Conservation (phyloP, 2,329 filamentous ascomycete genomes). For the Fusarium zealandicum region DNA sequence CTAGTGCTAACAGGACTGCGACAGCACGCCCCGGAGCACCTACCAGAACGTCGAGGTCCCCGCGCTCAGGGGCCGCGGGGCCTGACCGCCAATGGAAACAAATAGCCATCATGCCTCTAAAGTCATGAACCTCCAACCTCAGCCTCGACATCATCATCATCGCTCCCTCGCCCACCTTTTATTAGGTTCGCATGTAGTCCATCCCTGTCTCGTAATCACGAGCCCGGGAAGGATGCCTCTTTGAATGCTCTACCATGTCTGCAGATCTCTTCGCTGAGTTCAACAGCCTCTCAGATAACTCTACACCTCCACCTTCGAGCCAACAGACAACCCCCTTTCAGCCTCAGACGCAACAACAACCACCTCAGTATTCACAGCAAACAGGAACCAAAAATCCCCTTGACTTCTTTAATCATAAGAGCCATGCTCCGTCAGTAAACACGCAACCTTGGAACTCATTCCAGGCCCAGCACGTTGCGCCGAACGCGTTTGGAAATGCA, state of each 20-base stretch:
- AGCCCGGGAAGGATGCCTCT: slow-evolving; percentile 22
- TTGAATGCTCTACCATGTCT: slow-evolving; percentile 57
- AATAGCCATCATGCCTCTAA: slow-evolving; percentile 5
- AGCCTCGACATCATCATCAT: slow-evolving; percentile 2
- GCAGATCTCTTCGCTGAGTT: slow-evolving; percentile 72
- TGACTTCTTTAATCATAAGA: slow-evolving; percentile 33
- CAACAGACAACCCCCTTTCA: slow-evolving; percentile 25
- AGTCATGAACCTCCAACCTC: slow-evolving; percentile 7
- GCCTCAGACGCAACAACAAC: slow-evolving; percentile 16
- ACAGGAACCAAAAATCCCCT: slow-evolving; percentile 40
- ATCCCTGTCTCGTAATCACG: slow-evolving; percentile 11
- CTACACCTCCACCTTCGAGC: slow-evolving; percentile 41
- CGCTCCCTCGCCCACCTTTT: background rate
- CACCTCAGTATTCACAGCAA: slow-evolving; percentile 20
- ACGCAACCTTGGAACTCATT: slow-evolving; percentile 45
- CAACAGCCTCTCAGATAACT: slow-evolving; percentile 55
- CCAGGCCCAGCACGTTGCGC: slow-evolving; percentile 33
- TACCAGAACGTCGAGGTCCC: slow-evolving; percentile 6
- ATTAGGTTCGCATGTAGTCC: background rate
- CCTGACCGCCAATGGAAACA: slow-evolving; percentile 26
- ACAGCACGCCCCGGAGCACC: slow-evolving; percentile 6
- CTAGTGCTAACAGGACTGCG: slow-evolving; percentile 9
- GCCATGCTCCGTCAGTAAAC: slow-evolving; percentile 17
- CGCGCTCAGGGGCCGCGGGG: slow-evolving; percentile 29
- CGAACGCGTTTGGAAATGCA: slow-evolving; percentile 31